Evolutionary conservation across 1,284 basidiomycete species (phyloP), one percentile per base, ranked within the genome.

Genomic region (Sporisorium reilianum): DNA sequence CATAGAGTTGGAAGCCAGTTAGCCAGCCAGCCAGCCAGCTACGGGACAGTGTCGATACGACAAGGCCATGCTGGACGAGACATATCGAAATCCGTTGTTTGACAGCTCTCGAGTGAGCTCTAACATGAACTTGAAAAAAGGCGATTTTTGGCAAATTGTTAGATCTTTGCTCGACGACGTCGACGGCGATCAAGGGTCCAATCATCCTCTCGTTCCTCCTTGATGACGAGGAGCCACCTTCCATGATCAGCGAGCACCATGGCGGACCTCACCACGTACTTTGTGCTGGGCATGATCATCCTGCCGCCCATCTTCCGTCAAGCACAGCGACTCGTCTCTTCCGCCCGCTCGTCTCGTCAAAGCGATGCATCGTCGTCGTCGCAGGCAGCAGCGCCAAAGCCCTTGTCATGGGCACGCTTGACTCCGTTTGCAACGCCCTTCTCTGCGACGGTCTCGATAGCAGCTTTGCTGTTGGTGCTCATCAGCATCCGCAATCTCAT

Each of bases 361-460:
- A 14, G 16, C 30, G 14, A 54, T 28, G 10, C 51, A 18, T n/a
- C n/a, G n/a, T n/a, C n/a, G n/a, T 40, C 60, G 25, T 50, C 50
- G 32, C 59, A 46, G 25, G 48, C 55, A 18, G 45, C 54, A 20
- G 18, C 38, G 18, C 55, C 55, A 8, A 38, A 14, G 8, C 52
- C 65, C 34, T 20, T 72, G 14, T 73, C 64, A 10, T 30, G 18
- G 3, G 53, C 55, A 10, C 60, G 64, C 1, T 48, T 73, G n/a
- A 63, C 70, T 7, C 70, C 70, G 0, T 57, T 73, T 40, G 38
- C 64, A 3, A 64, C 64, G 22, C 60, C 70, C 11, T 73, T 73
- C 57, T 52, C 70, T 14, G 9, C 64, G 4, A 40, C 40, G 2
- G 52, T 74, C 36, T 44, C 65, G 8, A 26, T 68, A 14, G 36